Evolutionary conservation across 352 stramenopile genomes (phyloP), one percentile per base, ranked within the genome.

Genomic region (Phytophthora capsici): DNA sequence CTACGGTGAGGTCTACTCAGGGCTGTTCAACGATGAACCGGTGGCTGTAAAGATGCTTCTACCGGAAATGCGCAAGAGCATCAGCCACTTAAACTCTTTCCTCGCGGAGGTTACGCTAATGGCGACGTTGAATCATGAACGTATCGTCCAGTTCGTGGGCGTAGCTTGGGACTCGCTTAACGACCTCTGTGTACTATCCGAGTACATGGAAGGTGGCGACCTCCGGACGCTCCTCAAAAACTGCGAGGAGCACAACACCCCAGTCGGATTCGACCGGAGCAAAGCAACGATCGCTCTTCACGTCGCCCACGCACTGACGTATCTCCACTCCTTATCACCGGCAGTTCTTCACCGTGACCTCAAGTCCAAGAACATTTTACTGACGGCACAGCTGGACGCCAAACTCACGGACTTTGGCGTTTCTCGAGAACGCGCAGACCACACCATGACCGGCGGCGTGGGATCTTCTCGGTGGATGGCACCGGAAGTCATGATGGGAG

Each of bases 141-240:
- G 67, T 1, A 81, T 89, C 30, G 77, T 86, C 1, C 46, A 55
- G 9, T 88, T 85, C 36, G 37, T 85, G 2, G 75, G 77, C 0
- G 72, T 85, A n/a, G 73, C 77, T 19, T 88, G 78, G 78, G 75
- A 82, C 48, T 78, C 74, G 6, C 59, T 82, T 14, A 65, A 48
- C 6, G 73, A 82, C 7, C 36, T 84, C 9, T 78, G 71, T 41
- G 66, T 75, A 12, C 36, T 88, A 28, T 80, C 71, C 9, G 78
- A 88, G 57, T 82, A 70, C 63, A 88, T 88, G 78, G 63, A 72
- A 63, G 62, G 65, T 22, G 69, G 69, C 1, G 76, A 88, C 37
- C 53, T 88, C 8, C 66, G 66, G 8, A 66, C 49, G 1, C 34
- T 82, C 23, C 58, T 87, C 8, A 64, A 61, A 23, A 63, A 64